These are phyloP conservation scores for Conticribra weissflogii DNA, from an alignment of 108 stramenopile species.

Conservation along the genomic window DNA sequence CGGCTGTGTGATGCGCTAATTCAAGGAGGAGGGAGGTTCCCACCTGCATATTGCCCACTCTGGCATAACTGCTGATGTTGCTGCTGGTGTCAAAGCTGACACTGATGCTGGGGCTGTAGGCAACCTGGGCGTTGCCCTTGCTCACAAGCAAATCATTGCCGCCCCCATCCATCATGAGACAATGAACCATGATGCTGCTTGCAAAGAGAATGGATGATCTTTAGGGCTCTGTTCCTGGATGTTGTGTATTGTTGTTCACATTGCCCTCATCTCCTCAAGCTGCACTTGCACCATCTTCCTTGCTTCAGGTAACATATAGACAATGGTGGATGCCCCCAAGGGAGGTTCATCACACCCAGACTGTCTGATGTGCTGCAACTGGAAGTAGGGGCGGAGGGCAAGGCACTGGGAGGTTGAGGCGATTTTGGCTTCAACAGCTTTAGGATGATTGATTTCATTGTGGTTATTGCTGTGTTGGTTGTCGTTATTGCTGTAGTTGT, in stretches of 20 bases:
- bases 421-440: slow-evolving; percentile 22
- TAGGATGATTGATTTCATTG: too few species aligned
- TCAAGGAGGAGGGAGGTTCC: too few species aligned
- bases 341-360: slow-evolving; percentile 88
- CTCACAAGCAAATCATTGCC: slow-evolving; percentile 23
- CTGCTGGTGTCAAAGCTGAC: neutral
- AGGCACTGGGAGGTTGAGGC: too few species aligned
- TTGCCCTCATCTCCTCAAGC: slow-evolving; percentile 67
- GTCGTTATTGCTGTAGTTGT: too few species aligned
- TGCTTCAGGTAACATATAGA: slow-evolving; percentile 63
- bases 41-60: too few species aligned
- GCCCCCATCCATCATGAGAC: slow-evolving; percentile 28
- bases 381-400: slow-evolving; percentile 66
- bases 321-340: slow-evolving; percentile 3
- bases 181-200: slow-evolving; percentile 23
- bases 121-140: slow-evolving; percentile 6
- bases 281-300: slow-evolving; percentile 66
- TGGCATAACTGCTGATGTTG: too few species aligned
- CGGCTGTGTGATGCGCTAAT: too few species aligned
- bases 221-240: slow-evolving; percentile 4
- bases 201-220: slow-evolving; percentile 36
- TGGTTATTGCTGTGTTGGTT: too few species aligned
- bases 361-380: slow-evolving; percentile 60
- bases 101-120: neutral
- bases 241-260: too few species aligned